phyloP scores from a whole-genome alignment of 2,329 filamentous ascomycete species.

The Penicillium fuscoglaucum region DNA sequence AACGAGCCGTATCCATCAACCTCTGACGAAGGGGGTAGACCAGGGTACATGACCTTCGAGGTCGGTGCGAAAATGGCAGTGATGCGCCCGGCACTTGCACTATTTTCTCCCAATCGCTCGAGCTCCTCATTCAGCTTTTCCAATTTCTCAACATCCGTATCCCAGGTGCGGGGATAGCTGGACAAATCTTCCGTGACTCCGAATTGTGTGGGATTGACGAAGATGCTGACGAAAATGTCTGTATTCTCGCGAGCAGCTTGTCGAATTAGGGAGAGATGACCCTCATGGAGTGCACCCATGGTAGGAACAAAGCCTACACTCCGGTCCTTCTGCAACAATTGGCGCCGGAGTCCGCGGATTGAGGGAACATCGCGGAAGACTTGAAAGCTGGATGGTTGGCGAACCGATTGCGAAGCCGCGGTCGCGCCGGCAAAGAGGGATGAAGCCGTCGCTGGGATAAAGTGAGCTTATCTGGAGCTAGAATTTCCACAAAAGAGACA shows the following conservation, averaged over 20 bases:
- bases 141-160: constrained; percentile 68
- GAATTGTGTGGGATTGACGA: constrained; percentile 96
- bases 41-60: constrained; percentile 84
- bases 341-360: constrained; percentile 68
- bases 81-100: constrained; percentile 59
- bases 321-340: constrained; percentile 65
- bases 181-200: constrained; percentile 82
- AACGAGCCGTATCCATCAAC: constrained; percentile 80
- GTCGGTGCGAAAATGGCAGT: constrained; percentile 83
- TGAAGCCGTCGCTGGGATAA: constrained; percentile 24
- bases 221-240: constrained; percentile 86
- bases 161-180: constrained; percentile 90
- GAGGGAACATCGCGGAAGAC: constrained; percentile 74
- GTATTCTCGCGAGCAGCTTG: constrained; percentile 81
- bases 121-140: constrained; percentile 69
- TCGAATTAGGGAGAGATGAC: constrained; percentile 83
- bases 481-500: constrained; percentile 9
- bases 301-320: constrained; percentile 89
- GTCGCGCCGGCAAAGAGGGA: constrained; percentile 26
- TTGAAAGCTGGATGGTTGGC: constrained; percentile 36
- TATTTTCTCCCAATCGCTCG: constrained; percentile 52
- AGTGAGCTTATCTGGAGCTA: constrained; percentile 15
- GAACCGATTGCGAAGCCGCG: constrained; percentile 20
- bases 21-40: constrained; percentile 69
- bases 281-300: constrained; percentile 95